phyloP scores from a whole-genome alignment of 345 rosid genomes.

The Linum usitatissimum region DNA sequence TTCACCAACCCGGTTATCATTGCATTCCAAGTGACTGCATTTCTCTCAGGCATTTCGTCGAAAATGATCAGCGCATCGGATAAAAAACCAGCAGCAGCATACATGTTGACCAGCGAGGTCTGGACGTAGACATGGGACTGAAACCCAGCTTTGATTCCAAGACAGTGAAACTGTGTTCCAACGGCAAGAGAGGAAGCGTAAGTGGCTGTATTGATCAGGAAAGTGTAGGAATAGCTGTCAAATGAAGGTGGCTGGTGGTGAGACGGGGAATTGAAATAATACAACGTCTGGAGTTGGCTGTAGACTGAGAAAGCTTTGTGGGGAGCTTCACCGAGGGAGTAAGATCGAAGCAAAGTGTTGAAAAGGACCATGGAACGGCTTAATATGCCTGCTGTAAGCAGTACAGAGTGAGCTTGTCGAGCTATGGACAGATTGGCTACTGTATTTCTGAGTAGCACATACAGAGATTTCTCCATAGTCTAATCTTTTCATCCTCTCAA shows the following conservation, averaged over 20 bases:
- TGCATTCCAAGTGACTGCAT: conserved; percentile 65
- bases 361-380: conserved; percentile 26
- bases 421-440: conserved; percentile 14
- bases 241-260: conserved; percentile 18
- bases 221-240: conserved; percentile 56
- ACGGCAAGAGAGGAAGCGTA: conserved; percentile 4
- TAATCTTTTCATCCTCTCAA: too few species aligned
- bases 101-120: conserved; percentile 49
- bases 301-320: conserved; percentile 33
- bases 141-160: conserved; percentile 52
- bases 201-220: conserved; percentile 39
- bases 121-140: conserved; percentile 51
- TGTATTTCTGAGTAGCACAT: conserved; percentile 24
- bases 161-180: conserved; percentile 53
- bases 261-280: conserved; percentile 11
- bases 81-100: conserved; percentile 20
- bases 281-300: conserved; percentile 34
- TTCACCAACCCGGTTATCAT: conserved; percentile 62
- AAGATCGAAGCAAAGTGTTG: conserved; percentile 48
- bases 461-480: conserved; percentile 2
- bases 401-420: conserved; percentile 38
- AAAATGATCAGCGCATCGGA: conserved; percentile 36
- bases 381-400: conserved; percentile 29
- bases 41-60: conserved; percentile 59
- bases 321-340: conserved; percentile 33